These are phyloP conservation scores for Friedmanniomyces endolithicus DNA, from an alignment of 495 filamentous ascomycete species.

Conservation along the genomic window DNA sequence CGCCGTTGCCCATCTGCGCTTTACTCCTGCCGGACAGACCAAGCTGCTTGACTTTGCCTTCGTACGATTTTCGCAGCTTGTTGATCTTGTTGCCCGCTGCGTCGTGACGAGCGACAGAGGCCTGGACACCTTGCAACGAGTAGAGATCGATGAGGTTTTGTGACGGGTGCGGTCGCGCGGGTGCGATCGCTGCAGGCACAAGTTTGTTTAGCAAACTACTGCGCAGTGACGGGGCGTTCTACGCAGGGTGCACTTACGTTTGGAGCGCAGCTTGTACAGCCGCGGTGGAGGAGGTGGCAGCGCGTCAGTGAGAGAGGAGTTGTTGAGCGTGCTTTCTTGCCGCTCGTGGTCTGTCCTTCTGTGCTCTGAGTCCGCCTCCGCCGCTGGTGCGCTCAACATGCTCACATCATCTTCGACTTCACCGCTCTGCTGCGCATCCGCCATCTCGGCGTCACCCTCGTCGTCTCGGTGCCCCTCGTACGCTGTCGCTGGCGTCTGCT, in stretches of 20 bases:
- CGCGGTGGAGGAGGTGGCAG: conserved; percentile 18
- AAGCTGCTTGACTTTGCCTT: conserved; percentile 52
- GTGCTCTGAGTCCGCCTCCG: conserved; percentile 16
- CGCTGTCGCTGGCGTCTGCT: conserved; percentile 5
- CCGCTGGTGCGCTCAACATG: background rate
- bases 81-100: conserved; percentile 60
- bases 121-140: conserved; percentile 45
- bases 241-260: conserved; percentile 28
- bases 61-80: conserved; percentile 61
- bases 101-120: conserved; percentile 52
- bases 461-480: conserved; percentile 20
- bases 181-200: conserved; percentile 29
- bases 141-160: conserved; percentile 55
- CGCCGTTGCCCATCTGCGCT: conserved; percentile 17
- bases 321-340: conserved; percentile 16
- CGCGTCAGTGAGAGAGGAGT: background rate
- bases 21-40: conserved; percentile 53
- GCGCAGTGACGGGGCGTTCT: conserved; percentile 11
- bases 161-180: conserved; percentile 42
- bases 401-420: background rate
- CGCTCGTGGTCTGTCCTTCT: conserved; percentile 32
- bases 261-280: conserved; percentile 29
- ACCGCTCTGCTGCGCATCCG: conserved; percentile 11
- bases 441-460: conserved; percentile 32
- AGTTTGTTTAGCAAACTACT: conserved; percentile 12